phyloP scores from a whole-genome alignment of 345 rosid species.

The Clarkia xantiana region DNA sequence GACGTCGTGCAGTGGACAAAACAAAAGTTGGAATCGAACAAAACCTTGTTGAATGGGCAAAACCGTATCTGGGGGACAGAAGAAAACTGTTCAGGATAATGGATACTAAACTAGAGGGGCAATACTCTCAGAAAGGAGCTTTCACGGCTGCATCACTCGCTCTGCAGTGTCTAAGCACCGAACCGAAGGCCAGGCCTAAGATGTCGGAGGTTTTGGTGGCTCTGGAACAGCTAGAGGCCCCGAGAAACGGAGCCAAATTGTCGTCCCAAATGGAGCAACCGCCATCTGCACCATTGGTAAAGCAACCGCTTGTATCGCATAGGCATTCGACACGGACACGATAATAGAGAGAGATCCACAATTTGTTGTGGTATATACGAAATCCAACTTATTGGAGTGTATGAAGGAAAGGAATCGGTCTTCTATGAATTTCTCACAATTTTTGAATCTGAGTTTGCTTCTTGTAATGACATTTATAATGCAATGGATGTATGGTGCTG shows the following conservation, averaged over 20 bases:
- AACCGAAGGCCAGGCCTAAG: conserved; percentile 63
- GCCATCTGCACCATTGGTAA: conserved; percentile 11
- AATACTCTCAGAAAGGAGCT: conserved; percentile 81
- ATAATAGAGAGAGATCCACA: too few species aligned
- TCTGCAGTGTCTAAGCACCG: conserved; percentile 45
- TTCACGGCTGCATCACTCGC: conserved; percentile 63
- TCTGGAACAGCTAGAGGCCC: conserved; percentile 51
- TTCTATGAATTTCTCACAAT: too few species aligned
- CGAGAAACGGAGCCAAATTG: conserved; percentile 19
- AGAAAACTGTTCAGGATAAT: conserved; percentile 70
- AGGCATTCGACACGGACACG: conserved; percentile 8
- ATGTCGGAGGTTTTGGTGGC: conserved; percentile 72
- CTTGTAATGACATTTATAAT: too few species aligned
- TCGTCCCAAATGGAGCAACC: conserved; percentile 19
- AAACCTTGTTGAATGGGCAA: conserved; percentile 85
- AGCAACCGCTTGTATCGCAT: conserved; percentile 9
- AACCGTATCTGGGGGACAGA: conserved; percentile 69
- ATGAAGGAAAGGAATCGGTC: too few species aligned
- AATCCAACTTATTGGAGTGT: too few species aligned
- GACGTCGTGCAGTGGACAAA: conserved; percentile 73
- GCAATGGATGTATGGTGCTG: too few species aligned
- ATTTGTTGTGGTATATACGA: too few species aligned
- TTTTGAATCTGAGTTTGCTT: too few species aligned
- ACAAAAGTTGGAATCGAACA: conserved; percentile 65
- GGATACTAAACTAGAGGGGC: conserved; percentile 91